These are phyloP conservation scores for Nitzschia sp. DNA, from an alignment of 108 stramenopile genomes.

Conservation along the genomic window DNA sequence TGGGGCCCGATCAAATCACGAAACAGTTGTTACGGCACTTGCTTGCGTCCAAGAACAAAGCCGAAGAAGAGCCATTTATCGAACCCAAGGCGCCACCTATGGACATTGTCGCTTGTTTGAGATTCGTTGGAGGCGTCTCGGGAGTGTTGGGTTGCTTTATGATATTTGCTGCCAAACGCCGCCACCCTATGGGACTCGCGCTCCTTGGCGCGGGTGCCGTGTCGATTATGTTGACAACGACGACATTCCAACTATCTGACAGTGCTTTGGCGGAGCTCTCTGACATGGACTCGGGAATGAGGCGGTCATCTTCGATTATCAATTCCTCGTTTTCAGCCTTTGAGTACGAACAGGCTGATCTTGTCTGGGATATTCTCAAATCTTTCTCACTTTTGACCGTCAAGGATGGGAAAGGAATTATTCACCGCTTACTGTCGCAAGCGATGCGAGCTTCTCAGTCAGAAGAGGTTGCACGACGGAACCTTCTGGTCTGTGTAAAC, in stretches of 20 bases:
- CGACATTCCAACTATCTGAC: too few relatives aligned
- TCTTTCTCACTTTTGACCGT: slow-evolving; percentile 59
- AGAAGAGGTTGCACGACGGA: slow-evolving; percentile 27
- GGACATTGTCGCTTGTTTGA: background rate
- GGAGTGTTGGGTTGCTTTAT: background rate
- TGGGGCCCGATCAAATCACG: slow-evolving; percentile 64
- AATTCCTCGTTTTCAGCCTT: slow-evolving; percentile 18
- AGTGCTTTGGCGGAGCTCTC: background rate
- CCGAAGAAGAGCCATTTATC: slow-evolving; percentile 21
- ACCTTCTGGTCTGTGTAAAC: slow-evolving; percentile 45
- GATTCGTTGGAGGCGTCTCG: too few relatives aligned
- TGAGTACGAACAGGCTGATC: slow-evolving; percentile 65
- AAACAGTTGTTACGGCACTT: slow-evolving; percentile 54
- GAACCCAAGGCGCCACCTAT: background rate
- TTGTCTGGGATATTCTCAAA: slow-evolving; percentile 66
- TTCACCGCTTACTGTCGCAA: slow-evolving; percentile 60
- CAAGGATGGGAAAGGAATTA: slow-evolving; percentile 61
- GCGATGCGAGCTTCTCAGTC: slow-evolving; percentile 55
- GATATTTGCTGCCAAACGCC: background rate
- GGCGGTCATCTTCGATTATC: background rate
- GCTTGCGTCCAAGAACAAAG: slow-evolving; percentile 35
- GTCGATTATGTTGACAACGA: background rate
- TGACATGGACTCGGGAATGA: background rate
- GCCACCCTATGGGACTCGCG: background rate
- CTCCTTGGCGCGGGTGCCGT: background rate